Percentiles rank a stretch among this genome's conserved stretches.
Conservation (phyloP, 2,329 filamentous ascomycete species). For the Colletotrichum magnum region DNA sequence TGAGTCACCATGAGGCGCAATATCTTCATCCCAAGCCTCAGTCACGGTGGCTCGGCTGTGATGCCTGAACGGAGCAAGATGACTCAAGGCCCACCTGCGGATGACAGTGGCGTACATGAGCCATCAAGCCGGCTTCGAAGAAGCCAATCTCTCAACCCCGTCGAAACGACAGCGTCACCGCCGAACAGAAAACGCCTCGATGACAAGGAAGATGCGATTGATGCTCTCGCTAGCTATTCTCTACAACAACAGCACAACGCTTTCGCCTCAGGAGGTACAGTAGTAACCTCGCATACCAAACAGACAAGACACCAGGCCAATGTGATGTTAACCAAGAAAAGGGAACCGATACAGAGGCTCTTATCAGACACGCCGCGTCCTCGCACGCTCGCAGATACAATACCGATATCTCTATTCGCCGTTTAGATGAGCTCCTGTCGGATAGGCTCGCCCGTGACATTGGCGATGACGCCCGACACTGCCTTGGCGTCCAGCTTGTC, state of each 20-base stretch:
- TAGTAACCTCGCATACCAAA: background rate
- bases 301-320: background rate
- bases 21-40: too few species aligned
- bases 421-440: slow-evolving; percentile 50
- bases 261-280: background rate
- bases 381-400: background rate
- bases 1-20: too few species aligned
- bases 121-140: too few species aligned
- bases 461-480: background rate
- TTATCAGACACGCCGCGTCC: background rate
- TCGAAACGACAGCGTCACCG: too few species aligned
- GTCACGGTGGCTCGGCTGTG: too few species aligned
- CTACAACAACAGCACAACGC: slow-evolving; percentile 15
- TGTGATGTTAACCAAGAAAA: background rate
- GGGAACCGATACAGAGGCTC: background rate
- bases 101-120: too few species aligned
- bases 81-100: too few species aligned
- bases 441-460: slow-evolving; percentile 32
- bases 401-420: background rate
- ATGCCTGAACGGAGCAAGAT: too few species aligned
- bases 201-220: slow-evolving; percentile 7
- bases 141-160: too few species aligned
- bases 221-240: slow-evolving; percentile 6
- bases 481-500: slow-evolving; percentile 25
- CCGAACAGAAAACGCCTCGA: too few species aligned